These are phyloP conservation scores for Sechiopsis laciniata DNA, from an alignment of 306 rosid genomes.

Conservation along the genomic window DNA sequence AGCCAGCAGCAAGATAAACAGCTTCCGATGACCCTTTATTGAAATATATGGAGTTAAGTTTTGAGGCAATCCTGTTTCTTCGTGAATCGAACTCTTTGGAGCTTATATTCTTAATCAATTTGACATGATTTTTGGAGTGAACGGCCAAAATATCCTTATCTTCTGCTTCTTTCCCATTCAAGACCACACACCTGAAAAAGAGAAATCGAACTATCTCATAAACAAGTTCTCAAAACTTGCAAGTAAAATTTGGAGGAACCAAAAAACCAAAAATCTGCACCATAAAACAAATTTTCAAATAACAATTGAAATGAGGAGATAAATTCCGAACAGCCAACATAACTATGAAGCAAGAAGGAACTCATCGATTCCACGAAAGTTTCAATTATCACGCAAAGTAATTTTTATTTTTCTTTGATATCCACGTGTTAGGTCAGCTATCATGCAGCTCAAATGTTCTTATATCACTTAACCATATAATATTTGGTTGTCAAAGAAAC, in stretches of 20 bases:
- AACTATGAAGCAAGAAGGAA: not conserved
- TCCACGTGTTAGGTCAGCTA: too few species aligned
- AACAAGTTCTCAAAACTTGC: not conserved
- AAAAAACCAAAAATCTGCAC: not conserved
- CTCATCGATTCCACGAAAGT: not conserved
- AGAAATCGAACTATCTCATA: constrained; percentile 5
- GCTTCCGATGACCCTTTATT: constrained; percentile 80
- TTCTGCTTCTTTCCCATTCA: constrained; percentile 71
- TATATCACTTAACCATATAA: too few species aligned
- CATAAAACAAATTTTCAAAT: not conserved
- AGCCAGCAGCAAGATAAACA: constrained; percentile 88
- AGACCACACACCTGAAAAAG: constrained; percentile 65
- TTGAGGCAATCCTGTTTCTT: constrained; percentile 41
- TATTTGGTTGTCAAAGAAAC: too few species aligned
- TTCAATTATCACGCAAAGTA: not conserved
- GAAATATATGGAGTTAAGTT: constrained; percentile 59
- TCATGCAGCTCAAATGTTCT: too few species aligned
- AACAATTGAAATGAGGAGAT: not conserved
- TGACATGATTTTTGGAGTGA: constrained; percentile 56
- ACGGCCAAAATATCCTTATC: constrained; percentile 47
- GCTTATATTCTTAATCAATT: constrained; percentile 64
- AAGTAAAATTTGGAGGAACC: not conserved
- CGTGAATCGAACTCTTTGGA: constrained; percentile 40
- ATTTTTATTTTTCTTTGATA: too few species aligned
- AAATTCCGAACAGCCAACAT: not conserved